Percentiles rank a stretch among this genome's conserved stretches.
phyloP scores from a whole-genome alignment of 129 eudicot species.

The Pulicaria dysenterica region DNA sequence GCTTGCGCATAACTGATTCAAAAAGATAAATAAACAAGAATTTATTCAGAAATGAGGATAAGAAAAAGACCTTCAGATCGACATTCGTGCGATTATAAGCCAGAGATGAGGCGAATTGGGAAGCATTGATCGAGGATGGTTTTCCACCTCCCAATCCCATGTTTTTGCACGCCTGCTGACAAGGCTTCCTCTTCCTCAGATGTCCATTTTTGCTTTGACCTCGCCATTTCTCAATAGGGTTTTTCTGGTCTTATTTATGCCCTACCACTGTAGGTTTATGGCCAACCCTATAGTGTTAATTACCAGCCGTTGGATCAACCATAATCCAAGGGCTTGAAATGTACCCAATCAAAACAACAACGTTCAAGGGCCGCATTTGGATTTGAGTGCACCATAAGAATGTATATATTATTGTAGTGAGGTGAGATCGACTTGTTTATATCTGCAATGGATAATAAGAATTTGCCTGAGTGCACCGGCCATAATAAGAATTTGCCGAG shows the following conservation, averaged over 20 bases:
- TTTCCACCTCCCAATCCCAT: conserved; percentile 45
- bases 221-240: conserved; percentile 8
- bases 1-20: conserved; percentile 1
- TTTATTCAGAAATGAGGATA: neutral
- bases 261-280: neutral
- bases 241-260: neutral
- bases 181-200: conserved; percentile 41
- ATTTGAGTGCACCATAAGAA: no score
- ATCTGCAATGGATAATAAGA: neutral
- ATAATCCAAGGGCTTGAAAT: conserved; percentile 20
- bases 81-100: conserved; percentile 34
- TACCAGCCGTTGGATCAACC: conserved; percentile 22
- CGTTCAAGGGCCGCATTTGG: neutral
- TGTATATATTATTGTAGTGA: no score
- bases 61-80: conserved; percentile 37
- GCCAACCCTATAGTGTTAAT: conserved; percentile 1
- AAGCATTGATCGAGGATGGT: conserved; percentile 28
- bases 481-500: neutral
- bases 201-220: conserved; percentile 34
- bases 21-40: neutral
- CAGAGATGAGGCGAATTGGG: conserved; percentile 29
- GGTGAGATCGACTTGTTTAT: no score
- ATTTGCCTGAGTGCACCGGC: neutral
- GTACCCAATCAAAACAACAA: conserved; percentile 12
- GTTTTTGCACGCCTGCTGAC: conserved; percentile 34